Evolutionary conservation across 148 eudicot species (phyloP).

Genomic region (Mesembryanthemum crystallinum): DNA sequence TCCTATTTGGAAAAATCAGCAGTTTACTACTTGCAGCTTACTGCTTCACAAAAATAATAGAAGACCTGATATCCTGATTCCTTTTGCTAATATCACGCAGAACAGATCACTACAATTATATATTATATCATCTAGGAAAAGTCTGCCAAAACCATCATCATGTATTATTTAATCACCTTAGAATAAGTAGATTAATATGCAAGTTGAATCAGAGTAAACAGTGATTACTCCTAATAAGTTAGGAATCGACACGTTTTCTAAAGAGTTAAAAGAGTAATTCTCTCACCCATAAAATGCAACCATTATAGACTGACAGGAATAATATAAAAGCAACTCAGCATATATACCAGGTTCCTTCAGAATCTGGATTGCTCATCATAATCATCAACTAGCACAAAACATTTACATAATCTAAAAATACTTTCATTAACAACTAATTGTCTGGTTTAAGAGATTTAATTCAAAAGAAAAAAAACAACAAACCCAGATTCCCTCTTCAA

Average conservation of each 20-base stretch:
- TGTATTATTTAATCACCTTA: neutral
- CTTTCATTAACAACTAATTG: neutral
- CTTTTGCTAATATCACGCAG: neutral
- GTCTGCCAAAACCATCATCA: neutral
- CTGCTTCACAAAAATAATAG: slow-evolving; percentile 4
- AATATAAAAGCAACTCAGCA: slow-evolving; percentile 15
- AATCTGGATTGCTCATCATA: slow-evolving; percentile 13
- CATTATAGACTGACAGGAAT: slow-evolving; percentile 6
- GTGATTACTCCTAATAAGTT: neutral
- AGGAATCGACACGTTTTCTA: neutral
- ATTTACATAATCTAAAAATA: neutral
- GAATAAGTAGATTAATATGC: no score
- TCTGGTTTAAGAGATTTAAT: neutral
- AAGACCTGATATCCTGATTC: neutral
- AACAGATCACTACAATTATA: slow-evolving; percentile 6
- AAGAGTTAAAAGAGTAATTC: neutral
- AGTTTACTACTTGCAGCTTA: neutral
- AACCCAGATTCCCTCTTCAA: neutral
- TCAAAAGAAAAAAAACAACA: neutral
- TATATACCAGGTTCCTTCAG: slow-evolving; percentile 12
- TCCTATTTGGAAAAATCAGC: no score
- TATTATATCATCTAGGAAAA: neutral
- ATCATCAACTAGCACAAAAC: slow-evolving; percentile 15
- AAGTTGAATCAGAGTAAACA: neutral
- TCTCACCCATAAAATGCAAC: neutral